Evolutionary conservation across 139 green algal species (phyloP).

Genomic region (Chlorella sp.): DNA sequence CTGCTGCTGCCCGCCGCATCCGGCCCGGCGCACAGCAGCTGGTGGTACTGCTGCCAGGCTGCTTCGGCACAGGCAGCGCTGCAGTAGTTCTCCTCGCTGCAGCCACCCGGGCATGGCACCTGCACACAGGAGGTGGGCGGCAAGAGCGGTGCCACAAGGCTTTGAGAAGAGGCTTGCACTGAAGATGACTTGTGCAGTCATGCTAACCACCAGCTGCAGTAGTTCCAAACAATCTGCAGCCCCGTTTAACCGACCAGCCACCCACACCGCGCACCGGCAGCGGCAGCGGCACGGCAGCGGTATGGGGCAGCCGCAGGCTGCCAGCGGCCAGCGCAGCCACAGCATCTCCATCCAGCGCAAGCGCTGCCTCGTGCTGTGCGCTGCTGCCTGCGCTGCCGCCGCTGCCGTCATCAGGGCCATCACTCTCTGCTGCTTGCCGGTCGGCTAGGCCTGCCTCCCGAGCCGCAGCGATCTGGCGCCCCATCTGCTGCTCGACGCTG

Average conservation of each 20-base stretch:
- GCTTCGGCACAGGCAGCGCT: slow-evolving; percentile 50
- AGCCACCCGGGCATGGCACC: slow-evolving; percentile 51
- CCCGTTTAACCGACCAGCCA: too few relatives aligned
- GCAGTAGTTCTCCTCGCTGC: slow-evolving; percentile 64
- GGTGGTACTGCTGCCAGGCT: slow-evolving; percentile 67
- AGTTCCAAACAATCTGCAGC: too few relatives aligned
- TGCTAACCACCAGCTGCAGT: too few relatives aligned
- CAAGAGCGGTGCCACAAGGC: too few relatives aligned
- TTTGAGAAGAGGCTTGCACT: too few relatives aligned
- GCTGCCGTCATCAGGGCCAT: background rate
- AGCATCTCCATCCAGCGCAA: background rate
- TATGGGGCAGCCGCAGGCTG: background rate
- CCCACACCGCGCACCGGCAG: background rate
- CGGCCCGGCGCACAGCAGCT: slow-evolving; percentile 59
- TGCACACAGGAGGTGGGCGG: background rate
- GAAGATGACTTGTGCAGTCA: background rate
- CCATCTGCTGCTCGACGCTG: slow-evolving; percentile 62
- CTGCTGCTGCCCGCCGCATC: background rate
- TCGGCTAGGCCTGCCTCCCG: background rate
- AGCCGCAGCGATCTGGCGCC: background rate
- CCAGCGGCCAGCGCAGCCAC: background rate
- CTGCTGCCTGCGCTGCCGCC: background rate
- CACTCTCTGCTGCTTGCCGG: background rate
- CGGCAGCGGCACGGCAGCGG: background rate
- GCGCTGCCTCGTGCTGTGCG: background rate